Conservation (phyloP, 805 yeast species). For the Cyberlindnera lachancei region DNA sequence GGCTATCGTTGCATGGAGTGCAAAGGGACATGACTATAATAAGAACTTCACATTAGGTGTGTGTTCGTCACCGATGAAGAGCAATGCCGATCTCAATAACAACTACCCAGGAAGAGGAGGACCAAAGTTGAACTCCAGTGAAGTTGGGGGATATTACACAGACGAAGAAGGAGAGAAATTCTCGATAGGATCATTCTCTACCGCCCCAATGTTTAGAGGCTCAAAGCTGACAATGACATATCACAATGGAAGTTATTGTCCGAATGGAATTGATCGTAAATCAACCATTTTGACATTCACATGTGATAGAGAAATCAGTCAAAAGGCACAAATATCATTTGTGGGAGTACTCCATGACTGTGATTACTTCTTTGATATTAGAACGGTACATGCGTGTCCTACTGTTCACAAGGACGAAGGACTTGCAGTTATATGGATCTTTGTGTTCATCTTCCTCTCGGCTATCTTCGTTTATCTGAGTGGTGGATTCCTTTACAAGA, state of each 20-base stretch:
- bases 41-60: slow-evolving; percentile 70
- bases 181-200: slow-evolving; percentile 56
- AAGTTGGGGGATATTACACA: slow-evolving; percentile 52
- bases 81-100: slow-evolving; percentile 20
- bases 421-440: slow-evolving; percentile 58
- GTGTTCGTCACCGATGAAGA: slow-evolving; percentile 48
- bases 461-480: slow-evolving; percentile 36
- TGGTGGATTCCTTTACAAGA: slow-evolving; percentile 31
- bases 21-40: slow-evolving; percentile 64
- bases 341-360: slow-evolving; percentile 73
- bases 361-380: slow-evolving; percentile 74
- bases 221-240: slow-evolving; percentile 64
- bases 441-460: slow-evolving; percentile 40
- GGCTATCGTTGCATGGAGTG: slow-evolving; percentile 44
- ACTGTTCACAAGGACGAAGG: slow-evolving; percentile 63
- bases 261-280: slow-evolving; percentile 46
- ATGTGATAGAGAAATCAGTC: slow-evolving; percentile 69
- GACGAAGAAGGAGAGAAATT: slow-evolving; percentile 35
- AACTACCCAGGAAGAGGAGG: slow-evolving; percentile 16
- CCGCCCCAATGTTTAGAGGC: slow-evolving; percentile 63
- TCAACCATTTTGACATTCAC: slow-evolving; percentile 64
- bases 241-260: slow-evolving; percentile 58
- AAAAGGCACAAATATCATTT: slow-evolving; percentile 58
- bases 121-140: slow-evolving; percentile 27
- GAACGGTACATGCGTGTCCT: slow-evolving; percentile 83